Percentiles rank a stretch among this genome's conserved stretches.
These are phyloP conservation scores for Didymella pomorum DNA, from an alignment of 2,329 filamentous ascomycete genomes.

Conservation along the genomic window DNA sequence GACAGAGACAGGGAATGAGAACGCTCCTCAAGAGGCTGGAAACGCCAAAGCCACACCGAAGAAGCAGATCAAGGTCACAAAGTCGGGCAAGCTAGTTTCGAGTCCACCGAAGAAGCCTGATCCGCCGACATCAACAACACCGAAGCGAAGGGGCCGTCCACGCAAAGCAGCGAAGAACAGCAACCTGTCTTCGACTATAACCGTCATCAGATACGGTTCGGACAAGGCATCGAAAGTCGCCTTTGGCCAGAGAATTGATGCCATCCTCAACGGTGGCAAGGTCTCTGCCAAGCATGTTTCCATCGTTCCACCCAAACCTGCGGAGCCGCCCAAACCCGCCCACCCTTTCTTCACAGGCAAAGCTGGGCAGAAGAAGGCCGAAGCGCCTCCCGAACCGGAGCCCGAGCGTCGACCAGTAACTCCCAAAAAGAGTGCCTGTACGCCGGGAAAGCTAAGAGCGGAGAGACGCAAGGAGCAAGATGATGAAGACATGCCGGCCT, in stretches of 20 bases:
- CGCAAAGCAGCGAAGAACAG: conserved; percentile 27
- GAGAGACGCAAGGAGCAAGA: conserved; percentile 39
- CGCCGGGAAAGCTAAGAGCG: conserved; percentile 56
- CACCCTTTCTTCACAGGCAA: conserved; percentile 77
- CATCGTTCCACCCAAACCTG: conserved; percentile 38
- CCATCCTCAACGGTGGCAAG: conserved; percentile 62
- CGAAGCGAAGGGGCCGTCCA: conserved; percentile 19
- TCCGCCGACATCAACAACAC: conserved; percentile 56
- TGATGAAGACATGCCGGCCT: conserved; percentile 26
- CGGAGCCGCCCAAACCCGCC: conserved; percentile 56
- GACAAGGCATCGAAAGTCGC: conserved; percentile 56
- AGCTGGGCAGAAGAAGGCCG: conserved; percentile 38
- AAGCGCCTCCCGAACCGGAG: conserved; percentile 25
- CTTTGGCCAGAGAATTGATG: conserved; percentile 68
- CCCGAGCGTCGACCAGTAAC: conserved; percentile 21
- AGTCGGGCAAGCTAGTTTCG: conserved; percentile 57
- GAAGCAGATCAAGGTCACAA: conserved; percentile 52
- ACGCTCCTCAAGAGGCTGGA: neutral
- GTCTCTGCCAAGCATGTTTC: conserved; percentile 27
- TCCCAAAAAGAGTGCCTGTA: conserved; percentile 52
- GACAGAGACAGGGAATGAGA: neutral
- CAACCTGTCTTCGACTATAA: conserved; percentile 52
- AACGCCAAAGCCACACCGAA: conserved; percentile 32
- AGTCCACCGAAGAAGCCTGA: conserved; percentile 46
- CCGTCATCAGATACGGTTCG: conserved; percentile 67